Base-by-base conservation (phyloP, 352 stramenopile species). In the Globisporangium iwayamae region DNA sequence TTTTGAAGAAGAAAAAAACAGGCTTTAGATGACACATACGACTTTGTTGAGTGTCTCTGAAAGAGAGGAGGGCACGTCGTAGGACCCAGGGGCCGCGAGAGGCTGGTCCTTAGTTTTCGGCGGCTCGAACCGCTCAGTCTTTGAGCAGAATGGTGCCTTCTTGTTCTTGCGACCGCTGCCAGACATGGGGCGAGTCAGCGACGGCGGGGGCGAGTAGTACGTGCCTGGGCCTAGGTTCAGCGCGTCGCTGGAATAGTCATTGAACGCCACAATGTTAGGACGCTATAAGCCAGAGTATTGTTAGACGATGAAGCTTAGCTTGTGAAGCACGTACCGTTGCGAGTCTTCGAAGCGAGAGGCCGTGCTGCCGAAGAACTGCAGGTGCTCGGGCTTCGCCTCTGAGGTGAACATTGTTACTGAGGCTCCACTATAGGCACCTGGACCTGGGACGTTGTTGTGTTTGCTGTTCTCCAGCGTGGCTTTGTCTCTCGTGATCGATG, bases 361-460 rank as follows among this genome's bases (percentile, higher is more conserved):
- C 1, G 85, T 93, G 47, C 85, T 91, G 3, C 85, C 85, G 56
- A 93, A 93, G 63, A 91, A 93, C 63, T 93, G 85, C 20, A 93
- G 65, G 43, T 90, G 80, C 32, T 91, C 82, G 0, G 85, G 83
- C 48, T 90, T 91, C 14, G 71, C 66, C 11, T 73, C 74, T 0
- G 54, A 60, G 0, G 64, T 64, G 45, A 91, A 89, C 6, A 65
- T 69, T n/a, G 78, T 78, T 3, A 11, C 36, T 1, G 56, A 62
- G 34, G 79, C 72, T 3, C 73, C 72, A 1, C 81, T 72, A 50
- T 93, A 93, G 0, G 81, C 58, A 4, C 85, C 85, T 22, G 85
- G 85, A 2, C 85, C 85, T n/a, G 85, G 85, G 3, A 88, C 38
- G 4, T 43, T 73, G 4, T 66, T 68, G 56, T 77, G 69, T 52